Evolutionary conservation across 371 early-diverging fungal genomes (phyloP).

Genomic region (Rhizopus stolonifer): DNA sequence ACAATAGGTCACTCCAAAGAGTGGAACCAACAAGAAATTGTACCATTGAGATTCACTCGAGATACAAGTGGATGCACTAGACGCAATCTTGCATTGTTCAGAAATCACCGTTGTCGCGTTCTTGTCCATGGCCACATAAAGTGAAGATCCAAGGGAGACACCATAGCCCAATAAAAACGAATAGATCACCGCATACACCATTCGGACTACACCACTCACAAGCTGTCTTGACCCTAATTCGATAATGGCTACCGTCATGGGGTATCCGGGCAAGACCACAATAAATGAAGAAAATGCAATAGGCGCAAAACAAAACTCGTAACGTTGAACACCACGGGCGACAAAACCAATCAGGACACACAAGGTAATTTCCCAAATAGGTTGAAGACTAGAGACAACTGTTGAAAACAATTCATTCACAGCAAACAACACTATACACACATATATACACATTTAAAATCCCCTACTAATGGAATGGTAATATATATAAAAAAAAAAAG

Average conservation of each 20-base stretch:
- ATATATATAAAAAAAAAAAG: too few relatives aligned
- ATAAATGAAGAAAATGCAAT: conserved; percentile 53
- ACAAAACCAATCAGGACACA: conserved; percentile 69
- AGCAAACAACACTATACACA: conserved; percentile 50
- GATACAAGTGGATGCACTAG: conserved; percentile 27
- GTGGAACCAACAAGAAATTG: conserved; percentile 37
- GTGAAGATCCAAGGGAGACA: conserved; percentile 68
- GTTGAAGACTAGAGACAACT: conserved; percentile 35
- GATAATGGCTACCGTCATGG: conserved; percentile 73
- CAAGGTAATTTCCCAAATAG: conserved; percentile 70
- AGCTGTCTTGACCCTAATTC: conserved; percentile 84
- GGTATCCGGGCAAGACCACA: conserved; percentile 70
- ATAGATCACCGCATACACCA: conserved; percentile 77
- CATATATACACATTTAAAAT: too few relatives aligned
- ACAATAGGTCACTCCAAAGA: conserved; percentile 45
- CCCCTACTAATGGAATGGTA: too few relatives aligned
- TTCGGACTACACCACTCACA: conserved; percentile 79
- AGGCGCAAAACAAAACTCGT: conserved; percentile 46
- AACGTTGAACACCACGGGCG: conserved; percentile 40
- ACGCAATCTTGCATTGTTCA: conserved; percentile 17
- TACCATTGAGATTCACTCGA: conserved; percentile 29
- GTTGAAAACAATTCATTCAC: conserved; percentile 40
- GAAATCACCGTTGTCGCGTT: background rate
- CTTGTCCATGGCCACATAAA: conserved; percentile 40
- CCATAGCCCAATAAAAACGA: conserved; percentile 81